phyloP scores from a whole-genome alignment of 495 filamentous ascomycete species.

The Friedmanniomyces endolithicus region DNA sequence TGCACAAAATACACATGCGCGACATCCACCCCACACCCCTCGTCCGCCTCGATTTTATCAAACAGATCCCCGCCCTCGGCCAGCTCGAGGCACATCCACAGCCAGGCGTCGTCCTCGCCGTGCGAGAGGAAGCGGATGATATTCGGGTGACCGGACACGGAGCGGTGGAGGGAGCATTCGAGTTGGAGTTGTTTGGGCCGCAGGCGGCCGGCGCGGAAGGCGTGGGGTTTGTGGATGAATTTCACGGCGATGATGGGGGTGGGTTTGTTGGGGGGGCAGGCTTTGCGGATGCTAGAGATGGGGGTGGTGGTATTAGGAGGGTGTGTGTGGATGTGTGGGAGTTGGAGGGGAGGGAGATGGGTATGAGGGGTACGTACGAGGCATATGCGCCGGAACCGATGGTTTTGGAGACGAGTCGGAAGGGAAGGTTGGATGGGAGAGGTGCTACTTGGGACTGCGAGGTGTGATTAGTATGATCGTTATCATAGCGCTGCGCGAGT shows the following conservation, averaged over 20 bases:
- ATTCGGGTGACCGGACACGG: slow-evolving; percentile 79
- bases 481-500: background rate
- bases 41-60: slow-evolving; percentile 97
- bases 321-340: background rate
- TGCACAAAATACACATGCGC: slow-evolving; percentile 95
- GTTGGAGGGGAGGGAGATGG: background rate
- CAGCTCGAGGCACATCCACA: slow-evolving; percentile 97
- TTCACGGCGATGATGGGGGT: slow-evolving; percentile 89
- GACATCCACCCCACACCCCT: slow-evolving; percentile 81
- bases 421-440: slow-evolving; percentile 74
- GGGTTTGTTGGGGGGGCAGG: slow-evolving; percentile 52
- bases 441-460: slow-evolving; percentile 72
- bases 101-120: slow-evolving; percentile 81
- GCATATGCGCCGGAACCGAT: slow-evolving; percentile 96
- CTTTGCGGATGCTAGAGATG: slow-evolving; percentile 90
- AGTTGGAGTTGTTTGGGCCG: slow-evolving; percentile 74
- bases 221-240: slow-evolving; percentile 95
- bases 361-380: slow-evolving; percentile 59
- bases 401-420: slow-evolving; percentile 88
- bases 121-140: slow-evolving; percentile 83
- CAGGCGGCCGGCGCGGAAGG: slow-evolving; percentile 75
- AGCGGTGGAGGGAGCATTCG: slow-evolving; percentile 77
- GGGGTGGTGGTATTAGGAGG: slow-evolving; percentile 1
- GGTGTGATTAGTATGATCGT: background rate
- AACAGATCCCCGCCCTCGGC: slow-evolving; percentile 94